Conservation (phyloP, 768 basidiomycete genomes). For the Candolleomyces eurysporus region DNA sequence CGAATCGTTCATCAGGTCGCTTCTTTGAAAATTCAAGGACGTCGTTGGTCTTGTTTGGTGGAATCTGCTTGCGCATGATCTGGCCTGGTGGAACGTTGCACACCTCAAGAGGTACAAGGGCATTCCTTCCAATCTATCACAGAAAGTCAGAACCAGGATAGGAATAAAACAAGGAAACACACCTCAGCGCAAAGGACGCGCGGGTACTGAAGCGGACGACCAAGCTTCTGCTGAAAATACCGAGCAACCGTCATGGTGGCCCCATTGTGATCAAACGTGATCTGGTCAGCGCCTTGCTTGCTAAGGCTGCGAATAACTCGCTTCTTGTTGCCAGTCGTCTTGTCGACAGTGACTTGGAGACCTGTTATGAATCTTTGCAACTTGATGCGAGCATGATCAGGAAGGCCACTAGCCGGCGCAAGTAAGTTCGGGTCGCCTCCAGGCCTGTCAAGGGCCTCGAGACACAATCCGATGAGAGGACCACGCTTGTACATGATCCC, state of each 20-base stretch:
- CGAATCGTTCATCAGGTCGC: constrained; percentile 54
- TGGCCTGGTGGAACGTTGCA: constrained; percentile 65
- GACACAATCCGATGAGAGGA: constrained; percentile 52
- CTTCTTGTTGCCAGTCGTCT: constrained; percentile 25
- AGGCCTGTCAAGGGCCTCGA: constrained; percentile 17
- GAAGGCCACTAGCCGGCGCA: constrained; percentile 38
- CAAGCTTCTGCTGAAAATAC: constrained; percentile 20
- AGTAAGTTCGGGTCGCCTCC: constrained; percentile 24
- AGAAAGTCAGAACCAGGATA: neutral
- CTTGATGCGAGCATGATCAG: constrained; percentile 48
- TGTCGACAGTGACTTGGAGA: constrained; percentile 27
- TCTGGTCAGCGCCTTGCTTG: constrained; percentile 41
- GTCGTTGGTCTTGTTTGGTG: constrained; percentile 58
- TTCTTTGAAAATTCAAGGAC: constrained; percentile 69
- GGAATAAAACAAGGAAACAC: neutral
- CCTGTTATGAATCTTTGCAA: constrained; percentile 37
- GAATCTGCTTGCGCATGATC: constrained; percentile 67
- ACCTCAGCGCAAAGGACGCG: constrained; percentile 59
- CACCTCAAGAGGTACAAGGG: constrained; percentile 65
- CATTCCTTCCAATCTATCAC: constrained; percentile 55
- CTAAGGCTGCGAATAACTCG: constrained; percentile 59
- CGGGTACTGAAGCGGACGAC: constrained; percentile 42
- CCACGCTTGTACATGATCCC: constrained; percentile 76
- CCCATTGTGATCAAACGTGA: constrained; percentile 52
- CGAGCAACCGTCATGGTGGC: constrained; percentile 43